Percentiles rank a stretch among this genome's conserved stretches.
Conservation (phyloP, 805 yeast species). For the Saccharomycopsis fermentans region DNA sequence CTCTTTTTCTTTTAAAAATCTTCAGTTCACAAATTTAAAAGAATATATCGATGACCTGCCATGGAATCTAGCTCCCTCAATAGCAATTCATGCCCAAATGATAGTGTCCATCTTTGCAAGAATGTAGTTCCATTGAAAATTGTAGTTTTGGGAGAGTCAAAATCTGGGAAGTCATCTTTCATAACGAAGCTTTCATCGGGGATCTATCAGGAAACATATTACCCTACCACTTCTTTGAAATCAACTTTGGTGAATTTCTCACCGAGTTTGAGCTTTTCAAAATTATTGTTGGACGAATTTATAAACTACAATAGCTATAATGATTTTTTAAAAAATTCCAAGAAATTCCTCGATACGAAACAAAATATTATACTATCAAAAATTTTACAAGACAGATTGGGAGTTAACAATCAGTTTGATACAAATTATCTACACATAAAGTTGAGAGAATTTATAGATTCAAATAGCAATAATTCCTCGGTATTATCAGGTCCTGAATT, state of each 20-base stretch:
- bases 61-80: not conserved
- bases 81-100: not conserved
- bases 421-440: constrained; percentile 24
- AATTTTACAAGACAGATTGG: not conserved
- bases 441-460: constrained; percentile 20
- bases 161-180: constrained; percentile 51
- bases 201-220: constrained; percentile 54
- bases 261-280: constrained; percentile 32
- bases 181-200: constrained; percentile 40
- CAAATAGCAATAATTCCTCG: not conserved
- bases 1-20: too few species aligned
- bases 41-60: not conserved
- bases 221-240: constrained; percentile 58
- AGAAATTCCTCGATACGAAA: not conserved
- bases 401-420: not conserved
- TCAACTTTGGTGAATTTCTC: constrained; percentile 47
- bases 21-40: too few species aligned
- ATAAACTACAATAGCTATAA: constrained; percentile 27
- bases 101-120: constrained; percentile 1
- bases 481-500: not conserved
- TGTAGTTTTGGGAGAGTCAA: constrained; percentile 51
- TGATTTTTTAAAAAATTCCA: not conserved
- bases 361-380: not conserved
- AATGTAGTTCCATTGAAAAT: constrained; percentile 40
- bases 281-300: constrained; percentile 38